Evolutionary conservation across 148 eudicot species (phyloP), one percentile per base, ranked within the genome.

Genomic region (Vaccinium corymbosum): DNA sequence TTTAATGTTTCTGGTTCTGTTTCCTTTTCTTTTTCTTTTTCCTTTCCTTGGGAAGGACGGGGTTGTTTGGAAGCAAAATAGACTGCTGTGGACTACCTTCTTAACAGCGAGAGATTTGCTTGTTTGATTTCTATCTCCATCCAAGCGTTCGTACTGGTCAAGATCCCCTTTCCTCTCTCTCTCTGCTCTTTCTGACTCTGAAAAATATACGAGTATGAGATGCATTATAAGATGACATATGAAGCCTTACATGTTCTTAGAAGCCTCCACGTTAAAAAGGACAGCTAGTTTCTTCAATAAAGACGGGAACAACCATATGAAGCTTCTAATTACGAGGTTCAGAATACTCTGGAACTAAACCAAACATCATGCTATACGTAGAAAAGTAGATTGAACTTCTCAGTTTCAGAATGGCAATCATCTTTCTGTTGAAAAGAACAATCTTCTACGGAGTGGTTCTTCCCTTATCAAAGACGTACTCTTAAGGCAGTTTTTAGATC

Each of bases 81-180:
- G 64, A 57, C 61, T 46, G 9, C 71, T 16, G 76, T 32, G 22
- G 74, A 4, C 20, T 89, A 97, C 99, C 98, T 97, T 97, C 89
- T 97, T 97, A 46, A 97, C 94, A 35, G 99, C 99, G 25, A 97
- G 90, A 16, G 85, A 85, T 85, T 87, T 86, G 84, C 79, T 93
- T 57, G 95, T 93, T 62, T 87, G 94, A 85, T 97, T 95, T 90
- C 98, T 93, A 79, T 97, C 98, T 85, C 98, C 99, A 88, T 95
- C 94, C 90, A 97, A 79, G 76, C 98, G 95, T 86, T 97, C 99
- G 87, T 91, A 97, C 77, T 85, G 97, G 87, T 97, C 99, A 84
- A 97, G 97, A 90, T 97, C 99, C 80, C 98, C 98, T 93, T 97
- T 97, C 83, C 99, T 93, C 89, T 94, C 98, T 86, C 99, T 91